These are phyloP conservation scores for Hypoxylon sp. DNA, from an alignment of 2,329 filamentous ascomycete genomes.

Conservation along the genomic window DNA sequence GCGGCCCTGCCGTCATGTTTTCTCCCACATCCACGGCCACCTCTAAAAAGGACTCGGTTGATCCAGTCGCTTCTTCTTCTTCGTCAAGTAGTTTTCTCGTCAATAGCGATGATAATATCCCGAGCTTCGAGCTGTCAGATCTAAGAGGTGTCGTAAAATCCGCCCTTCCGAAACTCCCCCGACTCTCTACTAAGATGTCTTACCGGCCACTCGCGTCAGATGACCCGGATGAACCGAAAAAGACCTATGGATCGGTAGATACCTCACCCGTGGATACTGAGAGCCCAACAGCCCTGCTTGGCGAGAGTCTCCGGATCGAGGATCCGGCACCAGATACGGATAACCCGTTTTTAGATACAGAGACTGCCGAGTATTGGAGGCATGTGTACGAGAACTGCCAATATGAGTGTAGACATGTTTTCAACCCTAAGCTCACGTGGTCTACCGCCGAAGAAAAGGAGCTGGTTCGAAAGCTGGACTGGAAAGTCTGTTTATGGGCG, in stretches of 20 bases:
- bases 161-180: conserved; percentile 5
- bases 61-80: conserved; percentile 5
- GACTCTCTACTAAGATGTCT: conserved; percentile 34
- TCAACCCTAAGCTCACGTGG: conserved; percentile 63
- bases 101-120: conserved; percentile 2
- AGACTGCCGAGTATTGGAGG: conserved; percentile 47
- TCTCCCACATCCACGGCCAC: conserved; percentile 3
- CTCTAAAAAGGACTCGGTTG: conserved; percentile 11
- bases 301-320: conserved; percentile 21
- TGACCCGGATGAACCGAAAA: conserved; percentile 34
- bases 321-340: conserved; percentile 22
- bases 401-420: conserved; percentile 65
- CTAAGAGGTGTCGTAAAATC: conserved; percentile 15
- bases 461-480: conserved; percentile 58
- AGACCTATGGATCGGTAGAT: conserved; percentile 31
- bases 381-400: conserved; percentile 46
- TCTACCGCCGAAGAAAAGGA: conserved; percentile 61
- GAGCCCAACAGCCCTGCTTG: conserved; percentile 21
- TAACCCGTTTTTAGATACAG: conserved; percentile 47
- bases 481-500: conserved; percentile 52
- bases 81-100: conserved; percentile 10
- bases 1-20: conserved; percentile 20
- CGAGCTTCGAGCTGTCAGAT: conserved; percentile 27
- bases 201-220: conserved; percentile 32
- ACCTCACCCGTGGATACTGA: conserved; percentile 15